phyloP scores from a whole-genome alignment of 2,329 filamentous ascomycete species.

The Geosmithia morbida region DNA sequence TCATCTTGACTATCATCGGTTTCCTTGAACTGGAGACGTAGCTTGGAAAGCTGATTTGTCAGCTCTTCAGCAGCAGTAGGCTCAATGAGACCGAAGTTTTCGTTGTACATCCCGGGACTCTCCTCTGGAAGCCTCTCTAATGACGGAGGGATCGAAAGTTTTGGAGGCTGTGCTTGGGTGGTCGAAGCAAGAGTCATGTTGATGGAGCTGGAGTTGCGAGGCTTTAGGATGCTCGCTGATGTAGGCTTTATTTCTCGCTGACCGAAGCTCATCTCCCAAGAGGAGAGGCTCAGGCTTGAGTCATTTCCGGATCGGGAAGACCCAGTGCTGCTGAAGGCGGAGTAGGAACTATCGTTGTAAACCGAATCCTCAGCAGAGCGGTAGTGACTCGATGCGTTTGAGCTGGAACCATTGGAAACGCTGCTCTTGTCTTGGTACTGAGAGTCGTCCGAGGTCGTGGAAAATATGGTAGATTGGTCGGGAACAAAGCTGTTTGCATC shows the following conservation, averaged over 20 bases:
- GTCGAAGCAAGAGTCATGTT: neutral
- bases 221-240: neutral
- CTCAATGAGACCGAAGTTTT: neutral
- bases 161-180: neutral
- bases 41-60: conserved; percentile 9
- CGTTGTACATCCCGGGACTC: neutral
- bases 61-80: conserved; percentile 5
- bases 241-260: neutral
- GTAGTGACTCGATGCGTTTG: neutral
- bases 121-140: neutral
- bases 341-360: neutral
- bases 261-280: neutral
- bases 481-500: neutral
- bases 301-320: neutral
- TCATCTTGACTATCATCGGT: conserved; percentile 9
- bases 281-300: neutral
- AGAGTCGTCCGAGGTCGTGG: neutral
- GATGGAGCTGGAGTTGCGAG: neutral
- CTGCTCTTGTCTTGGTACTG: neutral
- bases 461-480: neutral
- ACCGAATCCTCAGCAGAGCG: neutral
- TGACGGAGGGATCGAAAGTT: neutral
- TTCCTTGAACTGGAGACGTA: conserved; percentile 9
- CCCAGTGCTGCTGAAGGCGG: neutral
- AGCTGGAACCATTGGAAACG: neutral